Evolutionary conservation across 2,329 filamentous ascomycete genomes (phyloP), one percentile per base, ranked within the genome.

Genomic region (Nectriaceae sp.): DNA sequence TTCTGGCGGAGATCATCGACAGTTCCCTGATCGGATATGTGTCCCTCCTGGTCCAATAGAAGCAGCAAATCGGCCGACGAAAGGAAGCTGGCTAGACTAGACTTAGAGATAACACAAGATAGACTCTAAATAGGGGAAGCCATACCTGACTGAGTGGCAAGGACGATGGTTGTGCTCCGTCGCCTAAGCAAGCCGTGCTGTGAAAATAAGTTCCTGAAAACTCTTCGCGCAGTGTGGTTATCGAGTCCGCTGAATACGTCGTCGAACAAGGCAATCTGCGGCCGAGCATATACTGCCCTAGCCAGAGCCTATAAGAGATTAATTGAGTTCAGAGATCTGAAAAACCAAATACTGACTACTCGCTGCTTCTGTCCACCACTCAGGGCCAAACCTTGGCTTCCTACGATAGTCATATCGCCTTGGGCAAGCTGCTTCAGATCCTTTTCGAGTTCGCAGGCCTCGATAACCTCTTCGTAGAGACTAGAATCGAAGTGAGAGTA

Each of bases 291-390:
- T 1, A 72, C 42, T 5, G 70, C 70, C 26, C 71, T 62, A 0
- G 71, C 70, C 36, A 74, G 47, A 3, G 71, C 60, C 69, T 71
- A 15, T 13, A 40, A 46, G 15, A 15, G n/a, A 15, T n/a, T 22
- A 26, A 1, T 24, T n/a, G n/a, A n/a, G n/a, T n/a, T n/a, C n/a
- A 10, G 5, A 5, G 15, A n/a, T 36, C 0, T 37, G 5, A 3
- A 13, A 10, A 4, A 16, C 2, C 1, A 15, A 3, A 11, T 8
- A 52, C 61, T 65, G 57, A 65, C 69, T 6, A 76, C 61, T 11
- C 73, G 67, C 43, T 74, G 70, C 50, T 70, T 72, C 52, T 79
- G 76, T 0, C 75, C 75, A 6, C 76, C 76, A 4, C 73, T 76
- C 1, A 79, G 62, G 4, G 67, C 70, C 42, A 75, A 65, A 0